Base-by-base conservation (phyloP, 2,329 filamentous ascomycete species). In the Fusarium nygamai region DNA sequence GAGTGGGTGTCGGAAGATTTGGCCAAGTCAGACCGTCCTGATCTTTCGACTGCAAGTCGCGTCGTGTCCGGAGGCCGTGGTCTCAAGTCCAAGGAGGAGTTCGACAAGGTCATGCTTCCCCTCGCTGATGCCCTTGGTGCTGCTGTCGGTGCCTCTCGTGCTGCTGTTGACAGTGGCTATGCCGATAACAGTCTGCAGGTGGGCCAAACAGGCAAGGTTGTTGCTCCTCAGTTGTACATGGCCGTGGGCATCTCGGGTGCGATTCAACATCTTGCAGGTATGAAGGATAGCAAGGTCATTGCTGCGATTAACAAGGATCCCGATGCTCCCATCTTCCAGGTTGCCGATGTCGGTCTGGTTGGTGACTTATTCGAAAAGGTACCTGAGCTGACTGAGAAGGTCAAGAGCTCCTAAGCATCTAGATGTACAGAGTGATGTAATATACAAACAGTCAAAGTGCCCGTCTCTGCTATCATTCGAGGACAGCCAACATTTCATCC, bases 231-330 rank as follows among this genome's bases (percentile, higher is more conserved):
- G 84, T 87, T 99, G 70, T 99, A 99, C 82, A 89, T 99, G 77
- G 97, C 95, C 61, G 95, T 96, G 19, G 96, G 96, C 80, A 98
- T 99, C 78, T 98, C 94, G 14, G 96, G 96, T 61, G 96, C 96
- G 29, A 99, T 99, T 78, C 96, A 99, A 86, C 96, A 99, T 87
- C 85, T 99, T 84, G 96, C 96, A 38, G 96, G 96, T 81, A 99
- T 99, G 96, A 99, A 99, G 89, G 96, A 99, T 82, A 98, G 95
- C 87, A 99, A 99, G 87, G 96, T 99, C 67, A 99, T 99, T 85
- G 96, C 96, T 29, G 94, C 94, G 20, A 98, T 99, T 81, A 99
- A 99, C 88, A 99, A 99, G 87, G 96, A 99, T 81, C 87, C 92
- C 9, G 96, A 99, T 84, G 96, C 96, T 65, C 96, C 96, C 36